phyloP scores from a whole-genome alignment of 1,284 basidiomycete genomes.

The Cutaneotrichosporon cutaneum region DNA sequence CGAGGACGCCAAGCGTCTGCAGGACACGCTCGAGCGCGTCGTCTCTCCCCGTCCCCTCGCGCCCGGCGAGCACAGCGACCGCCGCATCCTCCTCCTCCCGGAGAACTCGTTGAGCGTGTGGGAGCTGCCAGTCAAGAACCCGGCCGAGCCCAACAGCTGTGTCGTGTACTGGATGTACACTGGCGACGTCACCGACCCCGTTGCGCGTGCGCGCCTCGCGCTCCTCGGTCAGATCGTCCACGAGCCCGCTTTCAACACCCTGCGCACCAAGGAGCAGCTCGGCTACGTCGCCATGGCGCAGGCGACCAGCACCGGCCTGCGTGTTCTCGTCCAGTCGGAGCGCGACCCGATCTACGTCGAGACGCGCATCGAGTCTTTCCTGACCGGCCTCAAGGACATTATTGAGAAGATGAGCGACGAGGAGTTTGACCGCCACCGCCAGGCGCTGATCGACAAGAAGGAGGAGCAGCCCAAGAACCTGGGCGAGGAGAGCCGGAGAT shows the following conservation, averaged over 20 bases:
- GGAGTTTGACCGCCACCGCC: constrained; percentile 67
- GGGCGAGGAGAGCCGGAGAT: constrained; percentile 64
- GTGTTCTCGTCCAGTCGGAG: constrained; percentile 91
- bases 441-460: constrained; percentile 65
- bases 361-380: constrained; percentile 80
- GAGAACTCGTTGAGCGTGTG: constrained; percentile 68
- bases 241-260: constrained; percentile 89
- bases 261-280: constrained; percentile 95
- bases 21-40: constrained; percentile 69
- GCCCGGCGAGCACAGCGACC: constrained; percentile 59
- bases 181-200: constrained; percentile 58
- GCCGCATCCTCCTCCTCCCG: constrained; percentile 68
- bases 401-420: constrained; percentile 62
- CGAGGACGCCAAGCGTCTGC: constrained; percentile 73
- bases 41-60: constrained; percentile 63
- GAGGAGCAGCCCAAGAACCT: constrained; percentile 71
- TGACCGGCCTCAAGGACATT: constrained; percentile 65
- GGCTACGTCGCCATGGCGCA: constrained; percentile 81
- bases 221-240: constrained; percentile 68
- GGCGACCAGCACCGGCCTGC: constrained; percentile 66
- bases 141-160: constrained; percentile 81
- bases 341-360: constrained; percentile 81
- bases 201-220: constrained; percentile 46
- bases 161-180: constrained; percentile 76
- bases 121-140: constrained; percentile 72